Percentiles rank a stretch among this genome's conserved stretches.
phyloP scores from a whole-genome alignment of 345 rosid genomes.

The Laguncularia racemosa region DNA sequence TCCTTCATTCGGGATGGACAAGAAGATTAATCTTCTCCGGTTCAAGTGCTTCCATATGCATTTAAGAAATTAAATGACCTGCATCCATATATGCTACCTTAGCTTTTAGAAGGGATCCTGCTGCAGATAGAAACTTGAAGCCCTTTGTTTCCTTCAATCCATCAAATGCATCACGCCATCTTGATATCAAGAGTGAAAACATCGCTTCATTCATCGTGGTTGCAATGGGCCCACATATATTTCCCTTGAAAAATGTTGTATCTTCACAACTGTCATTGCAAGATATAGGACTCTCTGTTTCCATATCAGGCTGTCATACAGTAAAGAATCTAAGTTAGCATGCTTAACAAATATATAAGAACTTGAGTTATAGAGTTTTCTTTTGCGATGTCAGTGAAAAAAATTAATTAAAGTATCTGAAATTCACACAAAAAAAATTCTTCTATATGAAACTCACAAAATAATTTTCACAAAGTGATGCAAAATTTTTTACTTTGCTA shows the following conservation, averaged over 20 bases:
- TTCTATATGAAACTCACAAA: too few species aligned
- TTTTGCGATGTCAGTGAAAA: too few species aligned
- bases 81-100: slow-evolving; percentile 41
- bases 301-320: slow-evolving; percentile 32
- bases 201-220: slow-evolving; percentile 83
- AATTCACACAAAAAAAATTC: too few species aligned
- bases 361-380: too few species aligned
- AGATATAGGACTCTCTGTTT: slow-evolving; percentile 27
- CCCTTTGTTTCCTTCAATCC: slow-evolving; percentile 79
- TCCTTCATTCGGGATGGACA: too few species aligned
- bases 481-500: too few species aligned
- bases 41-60: neutral
- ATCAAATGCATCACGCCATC: slow-evolving; percentile 80
- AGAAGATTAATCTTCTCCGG: neutral
- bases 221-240: slow-evolving; percentile 90
- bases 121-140: slow-evolving; percentile 67
- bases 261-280: slow-evolving; percentile 25
- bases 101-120: slow-evolving; percentile 71
- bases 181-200: slow-evolving; percentile 74
- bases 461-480: too few species aligned
- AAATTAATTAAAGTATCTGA: too few species aligned
- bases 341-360: neutral
- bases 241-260: slow-evolving; percentile 47
- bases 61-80: slow-evolving; percentile 1
- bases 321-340: slow-evolving; percentile 7